These are phyloP conservation scores for Sporothrix inflata DNA, from an alignment of 2,329 filamentous ascomycete genomes.

Conservation along the genomic window DNA sequence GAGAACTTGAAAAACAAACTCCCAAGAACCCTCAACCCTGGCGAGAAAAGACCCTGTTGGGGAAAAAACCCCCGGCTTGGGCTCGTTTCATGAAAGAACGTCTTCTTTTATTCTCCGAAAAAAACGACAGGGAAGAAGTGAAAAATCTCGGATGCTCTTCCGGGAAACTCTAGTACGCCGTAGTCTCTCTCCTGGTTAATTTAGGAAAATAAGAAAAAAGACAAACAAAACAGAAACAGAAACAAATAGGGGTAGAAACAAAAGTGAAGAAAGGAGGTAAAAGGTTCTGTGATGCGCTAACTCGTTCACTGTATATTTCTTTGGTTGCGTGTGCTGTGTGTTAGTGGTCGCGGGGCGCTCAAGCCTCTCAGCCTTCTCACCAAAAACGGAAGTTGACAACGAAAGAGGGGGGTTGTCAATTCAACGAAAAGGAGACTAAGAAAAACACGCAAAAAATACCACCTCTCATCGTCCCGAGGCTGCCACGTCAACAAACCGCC, in stretches of 20 bases:
- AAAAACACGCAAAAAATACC: neutral
- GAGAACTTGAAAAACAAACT: neutral
- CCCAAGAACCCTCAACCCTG: neutral
- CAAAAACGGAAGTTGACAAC: constrained; percentile 12
- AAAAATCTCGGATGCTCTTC: neutral
- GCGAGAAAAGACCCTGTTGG: neutral
- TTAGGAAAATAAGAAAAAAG: neutral
- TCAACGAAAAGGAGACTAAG: neutral
- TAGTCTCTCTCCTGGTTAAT: constrained; percentile 2
- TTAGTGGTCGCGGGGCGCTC: neutral
- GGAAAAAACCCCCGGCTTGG: constrained; percentile 13
- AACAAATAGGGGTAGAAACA: constrained; percentile 14
- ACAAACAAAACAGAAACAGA: neutral
- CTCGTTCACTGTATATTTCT: neutral
- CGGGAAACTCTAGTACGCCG: constrained; percentile 1
- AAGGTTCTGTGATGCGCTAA: neutral
- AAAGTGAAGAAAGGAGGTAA: neutral
- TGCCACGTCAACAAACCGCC: constrained; percentile 19
- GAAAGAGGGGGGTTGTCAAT: neutral
- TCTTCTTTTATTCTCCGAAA: constrained; percentile 6
- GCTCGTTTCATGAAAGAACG: neutral
- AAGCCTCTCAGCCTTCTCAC: constrained; percentile 2
- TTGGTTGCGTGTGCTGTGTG: neutral
- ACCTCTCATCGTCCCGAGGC: neutral
- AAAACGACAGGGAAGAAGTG: neutral